Conservation (phyloP, 805 yeast genomes). For the Nadsonia fulvescens region DNA sequence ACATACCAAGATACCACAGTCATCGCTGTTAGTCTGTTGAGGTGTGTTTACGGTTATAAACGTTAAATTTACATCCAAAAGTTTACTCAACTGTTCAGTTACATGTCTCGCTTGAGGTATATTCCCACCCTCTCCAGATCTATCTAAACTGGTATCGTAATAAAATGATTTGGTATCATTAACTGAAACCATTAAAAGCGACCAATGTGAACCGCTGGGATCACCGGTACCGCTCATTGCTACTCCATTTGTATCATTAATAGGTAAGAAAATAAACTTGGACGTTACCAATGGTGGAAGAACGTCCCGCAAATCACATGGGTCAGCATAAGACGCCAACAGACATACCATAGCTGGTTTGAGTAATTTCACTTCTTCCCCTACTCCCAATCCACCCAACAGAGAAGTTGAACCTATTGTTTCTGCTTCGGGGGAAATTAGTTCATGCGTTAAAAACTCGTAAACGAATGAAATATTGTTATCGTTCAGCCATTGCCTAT, state of each 20-base stretch:
- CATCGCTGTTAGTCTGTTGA: constrained; percentile 31
- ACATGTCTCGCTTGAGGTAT: constrained; percentile 20
- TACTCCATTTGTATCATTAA: constrained; percentile 46
- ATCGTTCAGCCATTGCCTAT: constrained; percentile 62
- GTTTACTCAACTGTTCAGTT: constrained; percentile 17
- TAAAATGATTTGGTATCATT: constrained; percentile 30
- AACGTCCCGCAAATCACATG: constrained; percentile 24
- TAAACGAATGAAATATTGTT: constrained; percentile 46
- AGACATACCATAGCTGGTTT: constrained; percentile 51
- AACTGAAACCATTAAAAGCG: constrained; percentile 35
- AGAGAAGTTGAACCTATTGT: too few species aligned
- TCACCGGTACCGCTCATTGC: too few species aligned
- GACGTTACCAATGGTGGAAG: constrained; percentile 28
- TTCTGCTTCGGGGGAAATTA: too few species aligned
- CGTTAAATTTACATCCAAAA: constrained; percentile 12
- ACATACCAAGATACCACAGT: constrained; percentile 29
- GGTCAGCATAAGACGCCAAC: constrained; percentile 27
- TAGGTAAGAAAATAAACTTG: constrained; percentile 43
- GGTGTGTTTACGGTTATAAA: constrained; percentile 22
- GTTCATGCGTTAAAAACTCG: too few species aligned
- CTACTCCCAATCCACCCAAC: too few species aligned
- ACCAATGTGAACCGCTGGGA: constrained; percentile 62
- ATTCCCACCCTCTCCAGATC: constrained; percentile 25
- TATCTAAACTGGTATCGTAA: constrained; percentile 53
- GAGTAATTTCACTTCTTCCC: constrained; percentile 26